Evolutionary conservation across 805 yeast species (phyloP), one percentile per base, ranked within the genome.

Genomic region (Saccharomycopsis synnaedendra): DNA sequence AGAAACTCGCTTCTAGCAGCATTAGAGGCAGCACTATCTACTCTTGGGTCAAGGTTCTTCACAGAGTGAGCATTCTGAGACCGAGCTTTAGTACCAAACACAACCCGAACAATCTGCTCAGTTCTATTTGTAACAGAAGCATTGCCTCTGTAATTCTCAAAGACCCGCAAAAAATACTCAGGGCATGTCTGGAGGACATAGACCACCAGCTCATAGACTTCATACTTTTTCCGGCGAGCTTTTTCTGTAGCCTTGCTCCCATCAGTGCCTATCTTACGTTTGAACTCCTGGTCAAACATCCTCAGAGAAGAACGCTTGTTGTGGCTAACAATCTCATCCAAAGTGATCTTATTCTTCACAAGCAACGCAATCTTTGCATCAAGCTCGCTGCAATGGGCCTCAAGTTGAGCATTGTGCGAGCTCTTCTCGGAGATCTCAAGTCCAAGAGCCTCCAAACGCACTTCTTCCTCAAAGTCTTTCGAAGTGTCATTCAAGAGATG

Each of bases 161-260:
- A 58, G 53, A 64, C 50, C 53, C 65, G 56, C 47, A 67, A 47
- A 58, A 89, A 71, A 57, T 90, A 90, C 0, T 63, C 60, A 0
- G 95, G 85, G 57, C 85, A 86, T 0, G 95, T 84, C 60, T 93
- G 97, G 41, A 93, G 62, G 30, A 90, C 64, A 58, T 82, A 93
- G 56, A 93, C 80, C 45, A 90, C 59, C 28, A 85, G 82, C 56
- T 83, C 96, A 62, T 83, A 85, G 1, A 77, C 62, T 51, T 81
- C 88, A 44, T 80, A 67, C 50, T 85, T 69, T 28, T 69, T 70
- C 50, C 71, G 67, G 8, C 75, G 39, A 5, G 39, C 19, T 37
- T 51, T 58, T 44, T 60, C 58, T 46, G 60, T 48, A 3, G 64
- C 58, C 6, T 55, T 44, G 31, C 38, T 44, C 11, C 39, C 47